phyloP scores from a whole-genome alignment of 2,329 filamentous ascomycete genomes.

The Colletotrichum navitas region DNA sequence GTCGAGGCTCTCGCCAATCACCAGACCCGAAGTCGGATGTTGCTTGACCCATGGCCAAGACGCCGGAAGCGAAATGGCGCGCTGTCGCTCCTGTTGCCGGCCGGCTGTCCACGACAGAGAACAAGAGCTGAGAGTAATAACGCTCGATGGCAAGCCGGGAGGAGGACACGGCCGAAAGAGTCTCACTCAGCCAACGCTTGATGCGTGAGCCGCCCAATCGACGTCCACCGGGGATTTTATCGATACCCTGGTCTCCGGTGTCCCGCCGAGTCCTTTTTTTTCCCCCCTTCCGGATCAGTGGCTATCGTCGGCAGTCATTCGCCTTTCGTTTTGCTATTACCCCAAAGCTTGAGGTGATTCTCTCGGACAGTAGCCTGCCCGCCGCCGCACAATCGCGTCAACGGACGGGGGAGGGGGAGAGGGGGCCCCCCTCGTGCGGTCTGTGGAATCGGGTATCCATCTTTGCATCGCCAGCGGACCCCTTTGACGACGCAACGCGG shows the following conservation, averaged over 20 bases:
- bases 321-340: conserved; percentile 16
- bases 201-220: conserved; percentile 10
- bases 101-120: conserved; percentile 1
- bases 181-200: conserved; percentile 13
- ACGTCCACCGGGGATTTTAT: conserved; percentile 25
- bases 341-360: conserved; percentile 39
- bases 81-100: neutral
- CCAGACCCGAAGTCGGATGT: conserved; percentile 32
- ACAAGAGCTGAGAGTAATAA: neutral
- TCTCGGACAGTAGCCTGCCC: neutral
- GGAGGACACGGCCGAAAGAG: neutral
- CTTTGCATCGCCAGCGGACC: conserved; percentile 17
- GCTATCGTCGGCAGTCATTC: conserved; percentile 28
- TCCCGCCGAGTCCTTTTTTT: conserved; percentile 3
- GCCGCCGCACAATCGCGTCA: neutral
- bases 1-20: conserved; percentile 4
- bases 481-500: conserved; percentile 5
- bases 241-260: neutral
- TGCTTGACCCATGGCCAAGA: conserved; percentile 32
- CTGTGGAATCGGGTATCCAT: conserved; percentile 3
- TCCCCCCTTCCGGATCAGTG: conserved; percentile 32
- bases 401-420: too few relatives aligned
- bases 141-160: neutral
- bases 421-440: neutral
- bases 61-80: neutral